Evolutionary conservation across 805 yeast genomes (phyloP).

Genomic region (Cyberlindnera mississippiensis): DNA sequence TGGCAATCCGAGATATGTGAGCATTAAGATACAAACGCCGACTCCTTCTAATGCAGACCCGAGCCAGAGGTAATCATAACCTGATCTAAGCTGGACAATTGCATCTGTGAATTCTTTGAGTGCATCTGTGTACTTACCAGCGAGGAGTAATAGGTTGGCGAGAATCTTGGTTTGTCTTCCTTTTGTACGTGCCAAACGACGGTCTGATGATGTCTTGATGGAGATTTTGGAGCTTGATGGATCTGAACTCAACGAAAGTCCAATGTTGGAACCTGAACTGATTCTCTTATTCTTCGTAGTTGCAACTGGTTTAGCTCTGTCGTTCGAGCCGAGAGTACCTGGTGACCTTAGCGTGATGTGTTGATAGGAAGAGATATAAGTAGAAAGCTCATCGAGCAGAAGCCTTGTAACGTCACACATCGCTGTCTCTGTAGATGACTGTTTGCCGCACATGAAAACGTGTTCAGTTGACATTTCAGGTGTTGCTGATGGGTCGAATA

Average conservation of each 20-base stretch:
- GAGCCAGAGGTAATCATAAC: constrained; percentile 81
- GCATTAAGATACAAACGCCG: constrained; percentile 58
- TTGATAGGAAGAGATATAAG: constrained; percentile 66
- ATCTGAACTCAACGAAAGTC: constrained; percentile 22
- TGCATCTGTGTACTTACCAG: constrained; percentile 77
- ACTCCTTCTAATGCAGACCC: constrained; percentile 85
- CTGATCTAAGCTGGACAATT: constrained; percentile 48
- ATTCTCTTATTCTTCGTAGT: constrained; percentile 38
- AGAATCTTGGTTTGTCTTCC: constrained; percentile 75
- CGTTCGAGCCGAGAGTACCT: constrained; percentile 53
- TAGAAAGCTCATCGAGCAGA: constrained; percentile 60
- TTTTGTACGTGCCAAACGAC: constrained; percentile 43
- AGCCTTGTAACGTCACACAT: constrained; percentile 69
- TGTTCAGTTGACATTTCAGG: neutral
- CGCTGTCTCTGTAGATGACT: constrained; percentile 48
- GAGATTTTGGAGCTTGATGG: constrained; percentile 35
- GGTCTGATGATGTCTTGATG: constrained; percentile 31
- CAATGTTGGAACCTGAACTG: constrained; percentile 25
- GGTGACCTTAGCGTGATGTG: constrained; percentile 85
- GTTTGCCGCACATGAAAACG: constrained; percentile 10
- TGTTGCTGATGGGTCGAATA: constrained; percentile 36
- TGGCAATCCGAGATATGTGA: constrained; percentile 52
- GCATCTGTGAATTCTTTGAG: constrained; percentile 74
- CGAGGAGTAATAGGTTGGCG: constrained; percentile 72
- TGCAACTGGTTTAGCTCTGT: constrained; percentile 36